These are phyloP conservation scores for Fusarium foetens DNA, from an alignment of 2,329 filamentous ascomycete species.

Conservation along the genomic window DNA sequence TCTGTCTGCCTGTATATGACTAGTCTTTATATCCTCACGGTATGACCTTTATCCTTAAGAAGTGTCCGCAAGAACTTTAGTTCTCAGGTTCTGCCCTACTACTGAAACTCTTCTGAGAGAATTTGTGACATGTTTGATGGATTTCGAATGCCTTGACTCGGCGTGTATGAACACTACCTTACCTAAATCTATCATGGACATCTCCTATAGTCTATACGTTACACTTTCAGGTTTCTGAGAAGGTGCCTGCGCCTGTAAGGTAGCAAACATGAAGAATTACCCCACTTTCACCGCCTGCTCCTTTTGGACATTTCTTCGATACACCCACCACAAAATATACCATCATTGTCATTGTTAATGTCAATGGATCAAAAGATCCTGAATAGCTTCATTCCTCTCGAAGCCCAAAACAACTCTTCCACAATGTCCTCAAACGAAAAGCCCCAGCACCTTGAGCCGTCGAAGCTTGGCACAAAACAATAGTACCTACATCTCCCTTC, in stretches of 20 bases:
- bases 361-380: background rate
- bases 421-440: constrained; percentile 44
- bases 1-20: background rate
- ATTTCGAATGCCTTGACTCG: background rate
- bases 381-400: constrained; percentile 17
- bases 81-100: background rate
- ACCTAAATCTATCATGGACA: background rate
- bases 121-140: background rate
- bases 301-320: constrained; percentile 14
- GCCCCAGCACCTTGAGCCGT: constrained; percentile 79
- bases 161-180: background rate
- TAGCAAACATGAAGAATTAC: constrained; percentile 6
- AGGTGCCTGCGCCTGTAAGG: background rate
- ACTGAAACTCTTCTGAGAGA: background rate
- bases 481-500: constrained; percentile 69
- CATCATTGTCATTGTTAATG: background rate
- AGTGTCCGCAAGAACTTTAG: background rate
- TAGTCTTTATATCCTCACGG: background rate
- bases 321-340: constrained; percentile 40
- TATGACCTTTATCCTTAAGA: background rate
- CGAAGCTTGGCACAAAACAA: constrained; percentile 85
- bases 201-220: background rate
- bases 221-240: background rate
- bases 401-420: background rate
- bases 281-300: constrained; percentile 42